Evolutionary conservation across 2,329 filamentous ascomycete genomes (phyloP).

Genomic region (Neonectria hederae): DNA sequence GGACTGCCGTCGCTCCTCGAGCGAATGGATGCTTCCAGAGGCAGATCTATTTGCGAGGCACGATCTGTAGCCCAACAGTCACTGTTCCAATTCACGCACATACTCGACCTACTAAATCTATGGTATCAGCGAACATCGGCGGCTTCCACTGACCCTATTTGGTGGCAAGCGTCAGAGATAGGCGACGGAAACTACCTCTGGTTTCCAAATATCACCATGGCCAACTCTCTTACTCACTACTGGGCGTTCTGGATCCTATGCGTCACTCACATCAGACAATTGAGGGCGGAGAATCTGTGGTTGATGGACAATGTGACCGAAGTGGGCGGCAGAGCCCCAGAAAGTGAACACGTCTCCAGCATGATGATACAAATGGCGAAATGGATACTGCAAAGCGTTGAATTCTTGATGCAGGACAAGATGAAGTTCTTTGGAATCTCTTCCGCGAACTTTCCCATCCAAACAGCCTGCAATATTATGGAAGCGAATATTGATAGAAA

Average conservation of each 20-base stretch:
- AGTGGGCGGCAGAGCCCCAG: neutral
- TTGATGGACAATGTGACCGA: neutral
- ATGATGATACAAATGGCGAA: constrained; percentile 30
- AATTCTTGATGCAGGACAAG: constrained; percentile 50
- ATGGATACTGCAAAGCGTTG: constrained; percentile 47
- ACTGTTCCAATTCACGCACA: neutral
- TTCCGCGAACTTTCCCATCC: constrained; percentile 47
- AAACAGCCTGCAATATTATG: constrained; percentile 21
- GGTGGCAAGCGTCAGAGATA: neutral
- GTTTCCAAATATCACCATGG: constrained; percentile 49
- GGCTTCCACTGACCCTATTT: neutral
- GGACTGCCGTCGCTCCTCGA: constrained; percentile 6
- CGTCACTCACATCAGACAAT: constrained; percentile 38
- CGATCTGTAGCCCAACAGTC: neutral
- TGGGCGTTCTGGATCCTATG: constrained; percentile 52
- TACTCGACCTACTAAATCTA: neutral
- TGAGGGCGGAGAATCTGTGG: neutral
- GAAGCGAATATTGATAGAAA: neutral
- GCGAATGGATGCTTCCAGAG: constrained; percentile 2
- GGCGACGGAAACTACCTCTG: constrained; percentile 30
- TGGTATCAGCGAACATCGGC: neutral
- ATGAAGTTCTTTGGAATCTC: constrained; percentile 52
- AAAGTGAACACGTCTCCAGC: neutral
- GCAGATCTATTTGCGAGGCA: too few species aligned
- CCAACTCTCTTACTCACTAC: constrained; percentile 50